A percentile compares a stretch with the other conserved stretches of the same genome.
Evolutionary conservation across 371 early-diverging fungal genomes (phyloP).

Genomic region (Amoeboaphelidium occidentale): DNA sequence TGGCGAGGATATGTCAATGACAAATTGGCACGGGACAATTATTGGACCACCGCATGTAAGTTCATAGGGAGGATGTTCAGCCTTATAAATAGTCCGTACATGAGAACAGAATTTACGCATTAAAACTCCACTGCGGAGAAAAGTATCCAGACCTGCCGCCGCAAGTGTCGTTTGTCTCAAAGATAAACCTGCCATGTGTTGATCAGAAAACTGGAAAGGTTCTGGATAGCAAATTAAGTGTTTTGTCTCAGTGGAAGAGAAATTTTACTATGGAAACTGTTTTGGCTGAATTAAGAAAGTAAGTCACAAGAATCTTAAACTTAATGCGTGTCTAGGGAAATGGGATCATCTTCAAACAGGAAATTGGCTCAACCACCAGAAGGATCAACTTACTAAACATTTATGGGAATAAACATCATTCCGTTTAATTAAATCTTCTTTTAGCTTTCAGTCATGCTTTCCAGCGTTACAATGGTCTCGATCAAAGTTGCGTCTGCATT

Average conservation of each 20-base stretch:
- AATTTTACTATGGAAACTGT: constrained; percentile 54
- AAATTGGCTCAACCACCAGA: constrained; percentile 75
- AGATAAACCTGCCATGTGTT: constrained; percentile 70
- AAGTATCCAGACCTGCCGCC: constrained; percentile 70
- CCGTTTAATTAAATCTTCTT: too few relatives aligned
- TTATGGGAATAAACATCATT: too few relatives aligned
- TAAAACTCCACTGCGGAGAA: constrained; percentile 54
- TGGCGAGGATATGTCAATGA: constrained; percentile 54
- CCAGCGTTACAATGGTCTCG: too few relatives aligned
- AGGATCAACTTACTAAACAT: constrained; percentile 29
- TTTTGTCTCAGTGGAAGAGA: constrained; percentile 57
- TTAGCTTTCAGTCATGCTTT: too few relatives aligned
- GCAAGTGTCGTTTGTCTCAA: constrained; percentile 42
- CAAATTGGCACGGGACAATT: constrained; percentile 85
- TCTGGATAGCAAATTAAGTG: constrained; percentile 31
- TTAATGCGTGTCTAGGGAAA: constrained; percentile 30
- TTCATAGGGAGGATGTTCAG: background rate
- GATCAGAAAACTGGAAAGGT: constrained; percentile 59
- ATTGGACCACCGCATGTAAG: constrained; percentile 77
- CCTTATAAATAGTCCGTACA: constrained; percentile 41
- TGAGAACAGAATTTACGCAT: constrained; percentile 78
- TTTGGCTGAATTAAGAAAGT: constrained; percentile 56
- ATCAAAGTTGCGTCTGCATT: too few relatives aligned
- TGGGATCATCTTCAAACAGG: constrained; percentile 48
- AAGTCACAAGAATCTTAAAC: constrained; percentile 5